phyloP scores from a whole-genome alignment of 805 yeast species.

The Zygosaccharomyces bisporus region DNA sequence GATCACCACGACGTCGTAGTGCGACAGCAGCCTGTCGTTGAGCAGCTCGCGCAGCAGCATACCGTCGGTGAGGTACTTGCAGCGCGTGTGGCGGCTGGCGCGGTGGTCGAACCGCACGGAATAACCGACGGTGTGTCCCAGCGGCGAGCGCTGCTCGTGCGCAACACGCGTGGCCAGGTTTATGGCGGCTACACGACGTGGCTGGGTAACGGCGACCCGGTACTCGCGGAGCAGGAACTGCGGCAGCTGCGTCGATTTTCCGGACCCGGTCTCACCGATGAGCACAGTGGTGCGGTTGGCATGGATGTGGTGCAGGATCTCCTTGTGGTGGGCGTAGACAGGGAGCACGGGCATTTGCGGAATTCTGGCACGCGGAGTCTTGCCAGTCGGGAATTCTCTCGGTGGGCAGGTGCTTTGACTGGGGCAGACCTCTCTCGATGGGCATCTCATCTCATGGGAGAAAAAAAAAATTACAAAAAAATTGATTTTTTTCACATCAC shows the following conservation, averaged over 20 bases:
- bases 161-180: constrained; percentile 90
- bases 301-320: constrained; percentile 52
- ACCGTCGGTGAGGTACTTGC: constrained; percentile 94
- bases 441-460: not conserved
- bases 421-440: not conserved
- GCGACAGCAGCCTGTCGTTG: constrained; percentile 60
- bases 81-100: constrained; percentile 54
- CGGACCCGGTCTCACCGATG: constrained; percentile 97
- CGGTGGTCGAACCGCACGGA: constrained; percentile 86
- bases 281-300: constrained; percentile 67
- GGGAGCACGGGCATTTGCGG: constrained; percentile 46
- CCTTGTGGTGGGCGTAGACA: constrained; percentile 65
- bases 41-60: constrained; percentile 90
- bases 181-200: constrained; percentile 96
- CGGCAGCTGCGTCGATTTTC: constrained; percentile 96
- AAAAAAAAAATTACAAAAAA: too few relatives aligned
- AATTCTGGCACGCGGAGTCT: too few relatives aligned
- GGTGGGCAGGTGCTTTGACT: not conserved
- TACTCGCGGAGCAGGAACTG: constrained; percentile 65
- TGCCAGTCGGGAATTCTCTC: not conserved
- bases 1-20: constrained; percentile 72
- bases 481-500: not conserved
- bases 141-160: constrained; percentile 70
- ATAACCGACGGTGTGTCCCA: constrained; percentile 87
- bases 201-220: constrained; percentile 86